Evolutionary conservation across 225 moss, liverwort and hornwort species (phyloP).

Genomic region (Climacium dendroides): DNA sequence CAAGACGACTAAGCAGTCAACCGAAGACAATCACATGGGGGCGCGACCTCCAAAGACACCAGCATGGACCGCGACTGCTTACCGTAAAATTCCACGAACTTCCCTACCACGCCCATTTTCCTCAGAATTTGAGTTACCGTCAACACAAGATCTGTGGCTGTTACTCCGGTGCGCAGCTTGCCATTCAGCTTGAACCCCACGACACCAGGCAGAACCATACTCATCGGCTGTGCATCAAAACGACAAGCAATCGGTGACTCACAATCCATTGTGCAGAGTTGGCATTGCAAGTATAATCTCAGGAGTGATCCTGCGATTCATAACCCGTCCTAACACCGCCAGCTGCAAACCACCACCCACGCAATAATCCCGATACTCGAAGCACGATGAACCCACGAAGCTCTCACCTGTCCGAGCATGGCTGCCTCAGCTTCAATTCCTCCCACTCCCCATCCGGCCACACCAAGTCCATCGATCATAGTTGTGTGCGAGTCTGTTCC

Average conservation of each 20-base stretch:
- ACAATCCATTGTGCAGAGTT: neutral
- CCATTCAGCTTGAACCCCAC: slow-evolving; percentile 90
- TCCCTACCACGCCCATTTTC: slow-evolving; percentile 91
- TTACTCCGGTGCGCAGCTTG: slow-evolving; percentile 74
- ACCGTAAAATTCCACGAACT: slow-evolving; percentile 98
- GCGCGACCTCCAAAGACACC: neutral
- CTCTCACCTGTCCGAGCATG: slow-evolving; percentile 87
- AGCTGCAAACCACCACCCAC: neutral
- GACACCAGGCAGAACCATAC: slow-evolving; percentile 96
- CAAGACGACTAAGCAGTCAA: neutral
- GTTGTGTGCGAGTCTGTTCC: slow-evolving; percentile 98
- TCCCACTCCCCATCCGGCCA: slow-evolving; percentile 99
- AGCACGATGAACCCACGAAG: neutral
- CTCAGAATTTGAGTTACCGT: slow-evolving; percentile 88
- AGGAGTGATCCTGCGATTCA: neutral
- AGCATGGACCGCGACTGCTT: neutral
- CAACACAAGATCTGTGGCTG: slow-evolving; percentile 92
- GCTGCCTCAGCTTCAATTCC: slow-evolving; percentile 98
- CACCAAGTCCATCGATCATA: slow-evolving; percentile 96
- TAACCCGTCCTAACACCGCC: neutral
- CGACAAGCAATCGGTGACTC: neutral
- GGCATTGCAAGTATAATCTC: neutral
- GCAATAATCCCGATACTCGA: neutral
- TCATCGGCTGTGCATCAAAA: slow-evolving; percentile 69
- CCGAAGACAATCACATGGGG: neutral